Evolutionary conservation across 495 filamentous ascomycete species (phyloP).

Genomic region (Penicillium paxilli): DNA sequence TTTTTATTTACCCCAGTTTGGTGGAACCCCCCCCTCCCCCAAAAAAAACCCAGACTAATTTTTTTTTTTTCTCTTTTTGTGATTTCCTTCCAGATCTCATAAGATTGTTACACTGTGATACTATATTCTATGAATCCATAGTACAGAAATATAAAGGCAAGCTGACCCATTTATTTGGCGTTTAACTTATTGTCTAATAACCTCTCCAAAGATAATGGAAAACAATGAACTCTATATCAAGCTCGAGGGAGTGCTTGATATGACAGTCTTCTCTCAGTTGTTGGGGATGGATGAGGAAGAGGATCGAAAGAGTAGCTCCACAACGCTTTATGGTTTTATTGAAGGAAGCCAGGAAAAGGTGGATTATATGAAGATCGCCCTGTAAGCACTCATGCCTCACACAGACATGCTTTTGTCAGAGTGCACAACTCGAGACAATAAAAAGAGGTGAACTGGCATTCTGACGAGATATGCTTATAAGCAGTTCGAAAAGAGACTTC

Average conservation of each 20-base stretch:
- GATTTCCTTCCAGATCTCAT: neutral
- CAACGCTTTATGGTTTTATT: neutral
- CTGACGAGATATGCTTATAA: neutral
- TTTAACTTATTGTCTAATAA: neutral
- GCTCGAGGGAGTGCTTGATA: neutral
- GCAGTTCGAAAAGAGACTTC: neutral
- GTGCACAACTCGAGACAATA: neutral
- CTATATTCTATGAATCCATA: neutral
- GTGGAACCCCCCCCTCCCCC: neutral
- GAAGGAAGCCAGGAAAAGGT: neutral
- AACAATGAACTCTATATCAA: neutral
- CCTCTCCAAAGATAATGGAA: neutral
- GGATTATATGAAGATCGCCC: neutral
- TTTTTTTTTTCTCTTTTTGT: neutral
- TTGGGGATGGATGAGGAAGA: constrained; percentile 1
- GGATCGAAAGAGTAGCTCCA: neutral
- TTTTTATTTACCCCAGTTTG: neutral
- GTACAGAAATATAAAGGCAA: neutral
- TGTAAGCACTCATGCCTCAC: neutral
- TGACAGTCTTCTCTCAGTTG: neutral
- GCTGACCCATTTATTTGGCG: neutral
- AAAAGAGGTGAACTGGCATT: neutral
- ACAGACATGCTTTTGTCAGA: neutral
- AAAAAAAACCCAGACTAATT: neutral
- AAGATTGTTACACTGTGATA: neutral